Conservation (phyloP, 1,284 basidiomycete genomes). For the Boletus mariae region DNA sequence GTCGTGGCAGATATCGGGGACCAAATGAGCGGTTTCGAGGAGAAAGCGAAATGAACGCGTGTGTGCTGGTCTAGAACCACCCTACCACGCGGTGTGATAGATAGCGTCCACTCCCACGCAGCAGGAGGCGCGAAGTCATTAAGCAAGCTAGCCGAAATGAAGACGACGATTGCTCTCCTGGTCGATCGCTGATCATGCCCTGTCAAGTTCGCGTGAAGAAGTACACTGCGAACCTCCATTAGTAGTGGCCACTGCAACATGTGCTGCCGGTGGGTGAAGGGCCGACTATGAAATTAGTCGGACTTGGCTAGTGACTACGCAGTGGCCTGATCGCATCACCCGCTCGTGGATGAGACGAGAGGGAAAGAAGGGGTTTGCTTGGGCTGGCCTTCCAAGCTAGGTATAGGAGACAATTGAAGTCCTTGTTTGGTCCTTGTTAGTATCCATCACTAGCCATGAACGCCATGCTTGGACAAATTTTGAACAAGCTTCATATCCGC, state of each 20-base stretch:
- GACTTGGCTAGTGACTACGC: too few species aligned
- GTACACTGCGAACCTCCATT: too few species aligned
- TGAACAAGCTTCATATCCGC: constrained; percentile 12
- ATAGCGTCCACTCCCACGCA: background rate
- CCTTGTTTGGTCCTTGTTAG: background rate
- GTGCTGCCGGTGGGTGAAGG: too few species aligned
- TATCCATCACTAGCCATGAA: constrained; percentile 9
- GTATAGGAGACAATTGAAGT: too few species aligned
- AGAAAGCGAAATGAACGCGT: constrained; percentile 17
- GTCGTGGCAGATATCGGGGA: constrained; percentile 1
- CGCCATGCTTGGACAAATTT: constrained; percentile 10
- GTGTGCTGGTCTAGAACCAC: constrained; percentile 14
- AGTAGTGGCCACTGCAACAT: too few species aligned
- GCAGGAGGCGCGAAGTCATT: constrained; percentile 15
- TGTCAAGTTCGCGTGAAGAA: constrained; percentile 5
- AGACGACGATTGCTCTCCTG: constrained; percentile 19
- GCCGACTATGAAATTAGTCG: too few species aligned
- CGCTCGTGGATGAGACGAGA: background rate
- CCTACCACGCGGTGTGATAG: background rate
- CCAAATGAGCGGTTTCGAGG: background rate
- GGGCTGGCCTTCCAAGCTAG: too few species aligned
- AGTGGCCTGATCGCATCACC: constrained; percentile 7
- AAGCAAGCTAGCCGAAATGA: constrained; percentile 28
- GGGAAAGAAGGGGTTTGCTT: too few species aligned
- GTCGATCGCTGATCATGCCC: constrained; percentile 27